Conservation (phyloP, 257 asterid species). For the Fraxinus excelsior region DNA sequence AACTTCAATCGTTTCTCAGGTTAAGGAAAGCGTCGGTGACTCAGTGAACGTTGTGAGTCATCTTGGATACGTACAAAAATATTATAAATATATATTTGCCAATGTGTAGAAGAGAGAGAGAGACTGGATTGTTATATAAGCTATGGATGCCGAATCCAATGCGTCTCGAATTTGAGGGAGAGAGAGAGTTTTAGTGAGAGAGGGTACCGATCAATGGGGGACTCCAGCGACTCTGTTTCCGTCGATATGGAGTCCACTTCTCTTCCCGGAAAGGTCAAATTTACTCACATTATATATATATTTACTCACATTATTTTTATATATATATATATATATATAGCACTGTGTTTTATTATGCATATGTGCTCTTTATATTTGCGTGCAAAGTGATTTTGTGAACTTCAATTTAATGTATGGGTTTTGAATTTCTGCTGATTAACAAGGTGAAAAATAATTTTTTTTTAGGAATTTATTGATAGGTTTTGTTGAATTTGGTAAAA, state of each 20-base stretch:
- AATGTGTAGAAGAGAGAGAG: slow-evolving; percentile 17
- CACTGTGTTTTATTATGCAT: neutral
- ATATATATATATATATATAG: neutral
- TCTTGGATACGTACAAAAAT: neutral
- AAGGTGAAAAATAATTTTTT: neutral
- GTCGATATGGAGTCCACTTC: slow-evolving; percentile 48
- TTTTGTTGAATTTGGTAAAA: neutral
- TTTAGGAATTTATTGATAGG: neutral
- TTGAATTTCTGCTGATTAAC: neutral
- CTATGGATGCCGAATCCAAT: slow-evolving; percentile 31
- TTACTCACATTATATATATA: slow-evolving; percentile 3
- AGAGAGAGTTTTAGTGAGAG: slow-evolving; percentile 12
- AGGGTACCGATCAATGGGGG: slow-evolving; percentile 37
- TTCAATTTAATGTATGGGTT: neutral
- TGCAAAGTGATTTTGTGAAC: slow-evolving; percentile 1
- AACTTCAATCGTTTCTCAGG: slow-evolving; percentile 31
- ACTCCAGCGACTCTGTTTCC: slow-evolving; percentile 55
- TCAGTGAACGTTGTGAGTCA: slow-evolving; percentile 46
- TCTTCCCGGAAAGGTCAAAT: slow-evolving; percentile 48
- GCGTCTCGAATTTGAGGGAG: slow-evolving; percentile 18
- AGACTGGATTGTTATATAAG: slow-evolving; percentile 34
- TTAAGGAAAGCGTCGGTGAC: slow-evolving; percentile 62
- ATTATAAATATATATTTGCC: neutral
- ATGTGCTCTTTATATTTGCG: neutral
- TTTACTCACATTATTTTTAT: no score